Evolutionary conservation across 2,329 filamentous ascomycete genomes (phyloP).

Genomic region (Penicillium brasilianum): DNA sequence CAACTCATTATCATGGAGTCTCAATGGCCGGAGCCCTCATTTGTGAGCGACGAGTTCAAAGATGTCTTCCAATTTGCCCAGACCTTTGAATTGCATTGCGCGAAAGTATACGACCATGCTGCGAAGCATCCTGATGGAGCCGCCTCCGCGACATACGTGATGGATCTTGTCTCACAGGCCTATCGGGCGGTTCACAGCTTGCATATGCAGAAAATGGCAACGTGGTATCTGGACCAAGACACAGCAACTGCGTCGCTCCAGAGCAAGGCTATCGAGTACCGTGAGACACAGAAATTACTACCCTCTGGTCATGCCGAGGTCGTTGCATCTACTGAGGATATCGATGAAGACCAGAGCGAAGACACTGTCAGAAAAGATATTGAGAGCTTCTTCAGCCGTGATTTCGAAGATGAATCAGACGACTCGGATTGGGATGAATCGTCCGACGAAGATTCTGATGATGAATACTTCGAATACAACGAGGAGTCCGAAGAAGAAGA

Average conservation of each 20-base stretch:
- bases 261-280: slow-evolving; percentile 15
- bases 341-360: slow-evolving; percentile 5
- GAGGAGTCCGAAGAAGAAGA: slow-evolving; percentile 17
- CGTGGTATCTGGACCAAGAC: slow-evolving; percentile 10
- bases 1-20: slow-evolving; percentile 11
- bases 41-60: not conserved
- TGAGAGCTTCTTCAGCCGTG: not conserved
- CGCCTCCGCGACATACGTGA: not conserved
- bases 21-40: slow-evolving; percentile 17
- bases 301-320: slow-evolving; percentile 1
- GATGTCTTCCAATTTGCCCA: slow-evolving; percentile 7
- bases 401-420: slow-evolving; percentile 6
- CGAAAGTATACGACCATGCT: slow-evolving; percentile 5
- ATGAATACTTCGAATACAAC: slow-evolving; percentile 24
- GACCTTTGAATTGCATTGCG: slow-evolving; percentile 20
- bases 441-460: slow-evolving; percentile 18
- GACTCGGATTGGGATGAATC: slow-evolving; percentile 19
- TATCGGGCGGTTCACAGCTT: slow-evolving; percentile 22
- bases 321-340: not conserved
- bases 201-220: slow-evolving; percentile 18
- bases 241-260: slow-evolving; percentile 13
- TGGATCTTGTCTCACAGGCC: slow-evolving; percentile 8
- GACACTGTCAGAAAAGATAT: slow-evolving; percentile 1
- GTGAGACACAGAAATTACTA: not conserved
- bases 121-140: not conserved